phyloP scores from a whole-genome alignment of 495 filamentous ascomycete species.

The Penicillium crystallinum region DNA sequence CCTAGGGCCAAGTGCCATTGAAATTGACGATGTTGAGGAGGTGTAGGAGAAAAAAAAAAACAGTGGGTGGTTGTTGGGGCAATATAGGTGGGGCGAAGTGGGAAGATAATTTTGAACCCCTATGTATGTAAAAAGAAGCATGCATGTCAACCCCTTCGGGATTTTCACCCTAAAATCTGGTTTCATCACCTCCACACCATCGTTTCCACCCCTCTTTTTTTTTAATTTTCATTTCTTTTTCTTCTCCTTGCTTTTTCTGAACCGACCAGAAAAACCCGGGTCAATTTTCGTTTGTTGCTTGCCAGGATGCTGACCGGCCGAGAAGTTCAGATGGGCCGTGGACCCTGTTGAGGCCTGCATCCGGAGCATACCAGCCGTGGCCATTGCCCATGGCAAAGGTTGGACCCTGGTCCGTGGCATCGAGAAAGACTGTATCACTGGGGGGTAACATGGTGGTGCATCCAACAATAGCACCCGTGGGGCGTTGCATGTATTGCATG shows the following conservation, averaged over 20 bases:
- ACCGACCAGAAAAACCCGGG: too few species aligned
- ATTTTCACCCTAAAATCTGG: neutral
- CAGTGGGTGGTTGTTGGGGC: too few species aligned
- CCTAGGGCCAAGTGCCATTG: too few species aligned
- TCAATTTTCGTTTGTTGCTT: too few species aligned
- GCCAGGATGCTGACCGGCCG: conserved; percentile 14
- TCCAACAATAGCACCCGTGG: conserved; percentile 22
- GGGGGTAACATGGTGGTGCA: conserved; percentile 23
- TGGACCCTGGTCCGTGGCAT: conserved; percentile 16
- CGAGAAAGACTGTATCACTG: conserved; percentile 20
- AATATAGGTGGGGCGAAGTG: too few species aligned
- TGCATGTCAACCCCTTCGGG: conserved; percentile 8
- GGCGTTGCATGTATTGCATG: conserved; percentile 11
- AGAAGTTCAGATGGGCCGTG: conserved; percentile 12
- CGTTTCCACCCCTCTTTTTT: conserved; percentile 2
- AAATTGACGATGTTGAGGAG: too few species aligned
- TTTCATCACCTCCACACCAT: neutral
- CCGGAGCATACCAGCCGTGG: conserved; percentile 14
- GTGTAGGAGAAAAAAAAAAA: conserved; percentile 4
- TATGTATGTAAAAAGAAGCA: neutral
- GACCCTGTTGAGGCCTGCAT: conserved; percentile 9
- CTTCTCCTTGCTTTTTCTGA: neutral
- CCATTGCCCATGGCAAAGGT: conserved; percentile 18
- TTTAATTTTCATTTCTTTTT: conserved; percentile 1
- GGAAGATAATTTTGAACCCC: too few species aligned